These are phyloP conservation scores for Chondrus crispus DNA, from an alignment of 23 red algal species.

Conservation along the genomic window DNA sequence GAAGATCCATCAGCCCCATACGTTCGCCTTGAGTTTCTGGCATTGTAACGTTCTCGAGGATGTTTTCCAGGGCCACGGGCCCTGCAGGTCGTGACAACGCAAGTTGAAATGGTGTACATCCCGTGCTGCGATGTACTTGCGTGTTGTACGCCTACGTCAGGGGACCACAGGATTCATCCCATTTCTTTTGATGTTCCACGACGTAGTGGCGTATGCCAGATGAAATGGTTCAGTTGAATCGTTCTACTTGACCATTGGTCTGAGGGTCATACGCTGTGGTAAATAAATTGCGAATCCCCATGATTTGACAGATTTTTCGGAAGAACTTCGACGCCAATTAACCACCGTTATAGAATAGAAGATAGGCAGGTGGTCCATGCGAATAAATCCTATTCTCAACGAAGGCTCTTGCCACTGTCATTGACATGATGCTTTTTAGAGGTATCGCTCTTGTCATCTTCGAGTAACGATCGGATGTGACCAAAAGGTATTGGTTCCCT, in stretches of 20 bases:
- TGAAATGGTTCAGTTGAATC: neutral
- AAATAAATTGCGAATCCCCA: neutral
- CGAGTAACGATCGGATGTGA: neutral
- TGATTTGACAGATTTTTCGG: neutral
- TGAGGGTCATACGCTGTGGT: neutral
- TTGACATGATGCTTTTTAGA: neutral
- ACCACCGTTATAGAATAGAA: neutral
- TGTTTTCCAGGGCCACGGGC: too few relatives aligned
- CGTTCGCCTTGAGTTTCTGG: too few relatives aligned
- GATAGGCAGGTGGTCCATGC: neutral
- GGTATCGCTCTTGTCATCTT: neutral
- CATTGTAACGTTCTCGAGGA: too few relatives aligned
- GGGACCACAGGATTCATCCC: neutral
- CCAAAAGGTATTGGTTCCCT: neutral
- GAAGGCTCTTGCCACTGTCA: neutral
- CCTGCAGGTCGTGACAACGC: neutral
- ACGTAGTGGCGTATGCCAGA: neutral
- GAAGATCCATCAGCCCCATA: too few relatives aligned
- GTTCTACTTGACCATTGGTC: conserved; percentile 4
- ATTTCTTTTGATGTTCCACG: neutral
- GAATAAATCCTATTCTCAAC: neutral
- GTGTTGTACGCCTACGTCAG: neutral
- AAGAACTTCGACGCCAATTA: neutral
- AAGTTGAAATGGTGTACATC: neutral
- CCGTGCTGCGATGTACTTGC: neutral